phyloP scores from a whole-genome alignment of 371 early-diverging fungal species.

The Mucor indicus region DNA sequence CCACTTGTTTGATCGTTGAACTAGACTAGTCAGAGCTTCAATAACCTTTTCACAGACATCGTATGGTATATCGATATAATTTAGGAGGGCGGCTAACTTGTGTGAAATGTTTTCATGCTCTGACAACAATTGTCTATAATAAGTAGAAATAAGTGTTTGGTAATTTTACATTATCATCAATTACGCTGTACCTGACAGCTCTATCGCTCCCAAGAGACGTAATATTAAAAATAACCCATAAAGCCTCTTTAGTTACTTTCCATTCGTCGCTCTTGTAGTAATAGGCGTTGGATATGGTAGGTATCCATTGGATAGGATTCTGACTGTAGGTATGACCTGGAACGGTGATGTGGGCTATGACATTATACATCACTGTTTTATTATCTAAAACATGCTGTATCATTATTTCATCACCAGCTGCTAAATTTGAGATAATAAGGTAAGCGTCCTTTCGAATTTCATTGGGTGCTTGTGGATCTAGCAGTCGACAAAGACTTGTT shows the following conservation, averaged over 20 bases:
- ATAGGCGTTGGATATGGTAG: slow-evolving; percentile 4
- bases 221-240: slow-evolving; percentile 55
- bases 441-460: slow-evolving; percentile 49
- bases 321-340: slow-evolving; percentile 23
- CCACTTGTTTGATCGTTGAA: slow-evolving; percentile 48
- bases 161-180: background rate
- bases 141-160: background rate
- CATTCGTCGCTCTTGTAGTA: slow-evolving; percentile 40
- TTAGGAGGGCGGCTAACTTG: slow-evolving; percentile 10
- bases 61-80: slow-evolving; percentile 12
- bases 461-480: slow-evolving; percentile 13
- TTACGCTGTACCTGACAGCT: too few relatives aligned
- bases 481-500: slow-evolving; percentile 13
- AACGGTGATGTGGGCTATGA: slow-evolving; percentile 30
- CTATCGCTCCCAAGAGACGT: slow-evolving; percentile 39
- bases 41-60: slow-evolving; percentile 22
- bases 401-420: slow-evolving; percentile 42
- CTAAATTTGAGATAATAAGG: slow-evolving; percentile 52
- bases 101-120: slow-evolving; percentile 16
- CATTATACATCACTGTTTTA: slow-evolving; percentile 35
- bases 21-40: slow-evolving; percentile 22
- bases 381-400: slow-evolving; percentile 39
- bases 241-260: slow-evolving; percentile 53
- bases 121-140: slow-evolving; percentile 13
- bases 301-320: slow-evolving; percentile 11